Evolutionary conservation across 2,329 filamentous ascomycete genomes (phyloP), one percentile per base, ranked within the genome.

Genomic region (Talaromyces sp.): DNA sequence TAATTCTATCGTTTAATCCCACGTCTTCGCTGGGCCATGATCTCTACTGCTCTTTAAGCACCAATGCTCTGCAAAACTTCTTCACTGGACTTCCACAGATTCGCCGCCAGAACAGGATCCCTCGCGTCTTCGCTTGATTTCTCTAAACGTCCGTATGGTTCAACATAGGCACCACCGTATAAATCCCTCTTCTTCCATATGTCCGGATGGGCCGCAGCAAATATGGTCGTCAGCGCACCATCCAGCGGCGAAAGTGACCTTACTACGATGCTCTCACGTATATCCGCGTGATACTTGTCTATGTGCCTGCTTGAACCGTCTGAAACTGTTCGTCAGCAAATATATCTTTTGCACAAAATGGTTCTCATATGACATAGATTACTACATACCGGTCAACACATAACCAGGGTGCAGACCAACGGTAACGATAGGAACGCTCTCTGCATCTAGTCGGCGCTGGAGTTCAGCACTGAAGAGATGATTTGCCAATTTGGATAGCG

Each of bases 401-500:
- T 55, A 55, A 36, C 58, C 58, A 13, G 58, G 58, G 27, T 60
- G 58, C 32, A 56, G 27, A 15, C 58, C 42, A 27, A 60, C 30
- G 7, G 39, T 33, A n/a, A 56, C 52, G 52, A 60, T 60, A 19
- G 51, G 58, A 9, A 56, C 58, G 27, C 56, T 49, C 27, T 60
- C 58, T 47, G n/a, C 36, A 28, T 60, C 52, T 44, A 60, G 25
- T 49, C 52, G 51, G 1, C 57, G 62, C 44, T 64, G 62, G 11
- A 64, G 60, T 28, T 57, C 62, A 22, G 49, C 58, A 51, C 32
- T 60, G 33, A 57, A 57, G 55, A 64, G 57, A 58, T 60, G 55
- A 17, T 64, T 64, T 52, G 61, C 62, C 32, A 62, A 55, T 57
- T 64, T 64, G 52, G 60, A 62, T n/a, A 62, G 42, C 28, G 44